Evolutionary conservation across 106 monocot genomes (phyloP), one percentile per base, ranked within the genome.

Genomic region (Platanthera guangdongensis): DNA sequence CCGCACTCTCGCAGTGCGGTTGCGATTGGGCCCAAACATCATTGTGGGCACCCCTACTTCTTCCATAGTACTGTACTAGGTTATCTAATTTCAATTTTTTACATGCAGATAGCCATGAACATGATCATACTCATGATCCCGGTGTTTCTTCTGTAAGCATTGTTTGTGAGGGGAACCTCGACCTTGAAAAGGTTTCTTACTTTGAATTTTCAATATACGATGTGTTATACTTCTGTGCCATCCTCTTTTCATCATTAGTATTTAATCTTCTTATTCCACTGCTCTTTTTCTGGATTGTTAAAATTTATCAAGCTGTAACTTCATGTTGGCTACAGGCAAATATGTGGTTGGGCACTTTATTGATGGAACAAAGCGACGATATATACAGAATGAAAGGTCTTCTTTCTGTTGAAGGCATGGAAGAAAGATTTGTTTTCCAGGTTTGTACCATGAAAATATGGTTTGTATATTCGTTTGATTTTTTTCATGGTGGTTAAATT

Each of bases 381-480:
- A 99, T 99, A 73, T 99, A 99, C 79, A 80, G 97, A 50, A 99
- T 99, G 97, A 99, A 99, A 83, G 97, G 97, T 21, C 81, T 99
- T 21, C 83, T 99, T 7, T 94, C 97, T 80, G 94, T 99, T 76
- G 83, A 92, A 62, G 91, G 94, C 54, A 94, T 94, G 97, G 79
- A 75, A 51, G 89, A 97, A 72, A 83, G 97, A 85, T 97, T 91
- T 81, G 97, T 97, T 9, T 97, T 97, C 83, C 97, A 97, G 97
- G 97, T 97, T 82, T 71, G 81, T 79, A 6, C 14, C 11, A 22
- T 25, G n/a, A 52, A 18, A 52, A 22, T n/a, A 16, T 47, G 7
- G 70, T 9, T 49, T 71, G 7, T n/a, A 16, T 71, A 5, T 4
- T 10, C 15, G 70, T 71, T 48, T 7, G 7, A 15, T 46, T 60